A percentile compares a stretch with the other conserved stretches of the same genome.
These are phyloP conservation scores for Coniferiporia sulphurascens DNA, from an alignment of 1,284 basidiomycete species.

Conservation along the genomic window DNA sequence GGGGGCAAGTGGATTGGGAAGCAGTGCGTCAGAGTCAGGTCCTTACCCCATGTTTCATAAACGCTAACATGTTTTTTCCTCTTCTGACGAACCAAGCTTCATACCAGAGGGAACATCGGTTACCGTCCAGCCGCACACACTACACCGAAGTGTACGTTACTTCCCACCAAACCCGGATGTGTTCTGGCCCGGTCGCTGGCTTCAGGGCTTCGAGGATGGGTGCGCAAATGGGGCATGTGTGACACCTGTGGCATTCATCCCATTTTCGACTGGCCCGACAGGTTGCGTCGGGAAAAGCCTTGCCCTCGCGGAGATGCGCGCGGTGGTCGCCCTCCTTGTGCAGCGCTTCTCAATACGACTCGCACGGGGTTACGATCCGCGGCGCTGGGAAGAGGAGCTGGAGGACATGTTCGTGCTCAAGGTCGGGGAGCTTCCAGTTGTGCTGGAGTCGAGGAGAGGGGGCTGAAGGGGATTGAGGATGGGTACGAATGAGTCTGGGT, in stretches of 20 bases:
- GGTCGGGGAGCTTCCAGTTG: constrained; percentile 26
- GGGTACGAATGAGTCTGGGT: too few species aligned
- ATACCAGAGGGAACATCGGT: constrained; percentile 46
- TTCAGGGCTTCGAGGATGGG: constrained; percentile 15
- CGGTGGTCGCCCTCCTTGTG: constrained; percentile 27
- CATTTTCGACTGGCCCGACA: constrained; percentile 14
- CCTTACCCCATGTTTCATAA: background rate
- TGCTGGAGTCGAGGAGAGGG: background rate
- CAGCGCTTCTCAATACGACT: constrained; percentile 29
- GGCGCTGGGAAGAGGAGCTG: constrained; percentile 27
- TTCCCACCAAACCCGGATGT: constrained; percentile 35
- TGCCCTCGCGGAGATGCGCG: constrained; percentile 29
- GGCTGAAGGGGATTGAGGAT: too few species aligned
- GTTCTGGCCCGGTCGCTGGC: constrained; percentile 41
- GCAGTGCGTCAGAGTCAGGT: constrained; percentile 1
- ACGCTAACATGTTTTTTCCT: background rate
- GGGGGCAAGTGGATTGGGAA: constrained; percentile 6
- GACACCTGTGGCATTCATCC: constrained; percentile 9
- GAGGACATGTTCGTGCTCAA: constrained; percentile 29
- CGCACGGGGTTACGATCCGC: constrained; percentile 24
- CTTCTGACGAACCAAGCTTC: constrained; percentile 29
- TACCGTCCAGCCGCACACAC: constrained; percentile 40
- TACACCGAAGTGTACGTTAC: constrained; percentile 38
- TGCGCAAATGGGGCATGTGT: background rate
- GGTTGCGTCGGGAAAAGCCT: constrained; percentile 27